These are phyloP conservation scores for Apiosordaria backusii DNA, from an alignment of 495 filamentous ascomycete genomes.

Conservation along the genomic window DNA sequence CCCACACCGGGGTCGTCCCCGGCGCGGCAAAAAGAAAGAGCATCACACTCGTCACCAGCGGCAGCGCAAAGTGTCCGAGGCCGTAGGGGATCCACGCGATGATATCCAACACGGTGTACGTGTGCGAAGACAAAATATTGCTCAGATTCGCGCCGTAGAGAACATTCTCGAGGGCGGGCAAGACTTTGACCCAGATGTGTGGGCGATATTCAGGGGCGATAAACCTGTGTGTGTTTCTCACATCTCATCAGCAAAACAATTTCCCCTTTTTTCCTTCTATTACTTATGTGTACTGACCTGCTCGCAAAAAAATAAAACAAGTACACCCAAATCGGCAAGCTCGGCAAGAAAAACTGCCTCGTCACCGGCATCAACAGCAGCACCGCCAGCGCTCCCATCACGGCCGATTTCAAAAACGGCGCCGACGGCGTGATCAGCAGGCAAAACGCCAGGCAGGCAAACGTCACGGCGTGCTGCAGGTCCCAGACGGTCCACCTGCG, in stretches of 20 bases:
- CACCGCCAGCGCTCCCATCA: constrained; percentile 60
- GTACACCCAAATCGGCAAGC: constrained; percentile 78
- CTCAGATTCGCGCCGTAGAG: constrained; percentile 93
- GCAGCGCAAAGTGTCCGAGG: constrained; percentile 79
- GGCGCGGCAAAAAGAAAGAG: constrained; percentile 88
- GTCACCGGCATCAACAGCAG: constrained; percentile 83
- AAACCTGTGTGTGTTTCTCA: constrained; percentile 45
- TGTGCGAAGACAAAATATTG: constrained; percentile 89
- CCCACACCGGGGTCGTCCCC: constrained; percentile 78
- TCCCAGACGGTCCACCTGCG: constrained; percentile 85
- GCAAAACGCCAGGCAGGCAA: constrained; percentile 73
- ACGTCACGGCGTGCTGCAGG: constrained; percentile 74
- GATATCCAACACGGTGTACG: constrained; percentile 73
- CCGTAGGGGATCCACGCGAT: constrained; percentile 94
- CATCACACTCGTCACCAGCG: constrained; percentile 66
- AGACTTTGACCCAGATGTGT: constrained; percentile 88
- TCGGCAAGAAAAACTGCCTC: constrained; percentile 86
- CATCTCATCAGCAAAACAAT: neutral
- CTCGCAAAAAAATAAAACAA: constrained; percentile 84
- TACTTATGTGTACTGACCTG: constrained; percentile 50
- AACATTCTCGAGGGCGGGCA: constrained; percentile 95
- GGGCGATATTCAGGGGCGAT: constrained; percentile 80
- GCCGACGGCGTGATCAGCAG: constrained; percentile 74
- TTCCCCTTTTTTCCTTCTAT: neutral
- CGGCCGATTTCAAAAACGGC: constrained; percentile 66